These are phyloP conservation scores for Leccinum imitatum DNA, from an alignment of 768 basidiomycete genomes.

Conservation along the genomic window DNA sequence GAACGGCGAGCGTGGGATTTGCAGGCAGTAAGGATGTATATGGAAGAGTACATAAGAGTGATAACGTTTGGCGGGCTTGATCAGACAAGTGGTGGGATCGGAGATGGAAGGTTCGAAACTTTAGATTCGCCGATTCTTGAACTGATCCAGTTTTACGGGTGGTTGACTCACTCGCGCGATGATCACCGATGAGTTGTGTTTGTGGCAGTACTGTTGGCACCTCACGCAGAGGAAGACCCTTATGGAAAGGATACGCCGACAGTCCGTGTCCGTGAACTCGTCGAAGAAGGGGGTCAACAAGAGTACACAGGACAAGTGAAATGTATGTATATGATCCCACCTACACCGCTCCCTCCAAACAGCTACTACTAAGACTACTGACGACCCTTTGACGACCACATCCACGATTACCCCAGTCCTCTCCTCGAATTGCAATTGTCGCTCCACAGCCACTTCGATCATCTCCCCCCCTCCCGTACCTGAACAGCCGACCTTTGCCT, in stretches of 20 bases:
- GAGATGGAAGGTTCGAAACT: slow-evolving; percentile 31
- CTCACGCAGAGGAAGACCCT: slow-evolving; percentile 24
- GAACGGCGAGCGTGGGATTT: slow-evolving; percentile 28
- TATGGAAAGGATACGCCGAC: slow-evolving; percentile 34
- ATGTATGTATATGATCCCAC: slow-evolving; percentile 21
- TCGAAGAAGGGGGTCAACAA: slow-evolving; percentile 28
- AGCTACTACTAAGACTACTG: slow-evolving; percentile 8
- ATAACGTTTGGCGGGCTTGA: slow-evolving; percentile 30
- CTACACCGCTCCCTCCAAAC: not conserved
- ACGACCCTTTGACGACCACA: slow-evolving; percentile 32
- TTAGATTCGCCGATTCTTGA: slow-evolving; percentile 33
- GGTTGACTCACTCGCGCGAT: slow-evolving; percentile 19
- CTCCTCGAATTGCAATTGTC: slow-evolving; percentile 30
- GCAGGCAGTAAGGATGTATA: slow-evolving; percentile 20
- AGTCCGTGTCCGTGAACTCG: slow-evolving; percentile 20
- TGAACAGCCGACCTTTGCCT: slow-evolving; percentile 29
- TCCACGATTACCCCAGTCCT: slow-evolving; percentile 9
- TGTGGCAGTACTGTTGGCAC: slow-evolving; percentile 23
- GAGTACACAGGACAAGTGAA: slow-evolving; percentile 28
- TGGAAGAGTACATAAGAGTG: slow-evolving; percentile 28
- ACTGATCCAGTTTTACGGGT: slow-evolving; percentile 13
- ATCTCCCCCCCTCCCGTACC: slow-evolving; percentile 28
- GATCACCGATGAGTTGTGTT: slow-evolving; percentile 24
- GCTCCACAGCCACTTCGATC: slow-evolving; percentile 36
- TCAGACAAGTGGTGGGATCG: slow-evolving; percentile 30